Percentiles rank a stretch among this genome's conserved stretches.
phyloP scores from a whole-genome alignment of 768 basidiomycete genomes.

The Chiua virens region DNA sequence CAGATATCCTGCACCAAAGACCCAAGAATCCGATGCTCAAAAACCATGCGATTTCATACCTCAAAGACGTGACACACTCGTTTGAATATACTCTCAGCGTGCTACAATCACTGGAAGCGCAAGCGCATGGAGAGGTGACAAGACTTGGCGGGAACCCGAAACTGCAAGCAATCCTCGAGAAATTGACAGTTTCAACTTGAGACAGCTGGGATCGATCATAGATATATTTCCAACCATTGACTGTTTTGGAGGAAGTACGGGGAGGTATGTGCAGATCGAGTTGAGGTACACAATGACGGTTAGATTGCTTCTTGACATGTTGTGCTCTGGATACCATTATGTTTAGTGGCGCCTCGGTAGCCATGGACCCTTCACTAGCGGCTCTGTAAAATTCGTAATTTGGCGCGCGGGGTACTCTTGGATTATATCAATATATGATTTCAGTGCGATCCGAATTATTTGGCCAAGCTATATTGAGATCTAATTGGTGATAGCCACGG shows the following conservation, averaged over 20 bases:
- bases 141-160: constrained; percentile 75
- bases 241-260: not conserved
- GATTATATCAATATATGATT: too few species aligned
- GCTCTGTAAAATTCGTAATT: not conserved
- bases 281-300: not conserved
- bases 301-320: not conserved
- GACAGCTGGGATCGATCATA: not conserved
- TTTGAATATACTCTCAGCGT: constrained; percentile 86
- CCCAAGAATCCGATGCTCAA: constrained; percentile 83
- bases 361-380: not conserved
- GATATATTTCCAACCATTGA: not conserved
- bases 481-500: too few species aligned
- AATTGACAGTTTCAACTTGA: constrained; percentile 35
- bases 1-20: constrained; percentile 91
- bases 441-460: too few species aligned
- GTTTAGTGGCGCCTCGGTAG: not conserved
- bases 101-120: constrained; percentile 60
- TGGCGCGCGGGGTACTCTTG: too few species aligned
- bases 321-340: not conserved
- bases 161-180: constrained; percentile 57
- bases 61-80: constrained; percentile 72
- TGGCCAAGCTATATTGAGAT: too few species aligned
- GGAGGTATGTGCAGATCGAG: not conserved
- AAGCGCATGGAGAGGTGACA: constrained; percentile 66
- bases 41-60: constrained; percentile 74